Base-by-base conservation (phyloP, 805 yeast genomes). In the Metschnikowia koreensis region DNA sequence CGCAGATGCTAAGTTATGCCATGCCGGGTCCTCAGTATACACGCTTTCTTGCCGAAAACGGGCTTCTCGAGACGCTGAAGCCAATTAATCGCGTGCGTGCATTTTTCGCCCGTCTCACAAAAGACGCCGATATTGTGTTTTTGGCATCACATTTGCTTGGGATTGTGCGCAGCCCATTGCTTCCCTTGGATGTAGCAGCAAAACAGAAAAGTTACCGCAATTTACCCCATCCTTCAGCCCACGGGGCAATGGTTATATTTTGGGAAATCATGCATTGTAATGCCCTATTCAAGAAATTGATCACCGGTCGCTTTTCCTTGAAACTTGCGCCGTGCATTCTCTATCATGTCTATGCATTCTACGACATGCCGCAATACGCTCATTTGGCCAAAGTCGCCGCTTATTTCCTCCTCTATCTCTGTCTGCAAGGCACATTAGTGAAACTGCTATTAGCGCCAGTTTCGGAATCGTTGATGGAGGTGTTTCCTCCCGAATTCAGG, bases 221-320 rank as follows among this genome's bases (percentile, higher is more conserved):
- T 16, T 12, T 34, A 17, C 53, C 53, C 15, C 41, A 45, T 5
- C 60, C 76, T 16, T 75, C 91, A 85, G 65, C 82, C 1, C 69
- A 75, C 3, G 92, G 86, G 61, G 63, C 80, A n/a, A 66, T 82
- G 6, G 76, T 86, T 63, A 63, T 92, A 8, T 58, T 87, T 13
- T 89, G 96, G 88, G 96, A 88, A 60, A 68, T 90, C 41, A 68
- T 81, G 34, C 93, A 89, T 62, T 84, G 90, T 59, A 93, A 93
- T 67, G 74, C 74, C 52, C 67, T 67, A 45, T 84, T 86, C 60
- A 76, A 76, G 52, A 66, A 76, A 2, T 28, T 63, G 27, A 56
- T 67, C 2, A 65, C 59, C 1, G 73, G 75, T 12, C 72, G 75
- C 42, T 74, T 75, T 54, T 79, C 83, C 1, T 72, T 77, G 31